These are phyloP conservation scores for Acanthamoeba triangularis DNA, from an alignment of 208 protist species.

Conservation along the genomic window DNA sequence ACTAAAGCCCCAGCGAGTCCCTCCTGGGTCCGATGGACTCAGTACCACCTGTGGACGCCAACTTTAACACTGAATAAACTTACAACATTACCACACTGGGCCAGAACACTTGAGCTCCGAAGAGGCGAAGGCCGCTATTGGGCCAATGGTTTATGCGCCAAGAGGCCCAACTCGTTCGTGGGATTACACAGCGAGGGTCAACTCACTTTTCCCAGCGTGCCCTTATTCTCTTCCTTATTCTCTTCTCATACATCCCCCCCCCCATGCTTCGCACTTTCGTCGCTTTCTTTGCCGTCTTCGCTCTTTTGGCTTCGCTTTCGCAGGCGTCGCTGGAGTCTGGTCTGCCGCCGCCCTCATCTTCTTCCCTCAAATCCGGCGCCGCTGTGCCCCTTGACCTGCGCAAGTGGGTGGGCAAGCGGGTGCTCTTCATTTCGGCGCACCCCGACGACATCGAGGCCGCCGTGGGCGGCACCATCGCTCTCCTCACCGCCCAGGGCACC, in stretches of 20 bases:
- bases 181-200: no score
- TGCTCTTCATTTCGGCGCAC: conserved; percentile 55
- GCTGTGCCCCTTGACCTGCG: conserved; percentile 12
- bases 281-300: not conserved
- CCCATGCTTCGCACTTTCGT: not conserved
- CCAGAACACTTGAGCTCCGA: no score
- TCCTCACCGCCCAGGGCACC: conserved; percentile 63
- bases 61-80: no score
- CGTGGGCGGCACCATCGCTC: conserved; percentile 12
- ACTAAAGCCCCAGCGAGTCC: no score
- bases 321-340: not conserved
- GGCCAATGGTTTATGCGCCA: no score
- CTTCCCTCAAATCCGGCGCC: not conserved
- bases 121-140: no score
- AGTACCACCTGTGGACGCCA: not conserved
- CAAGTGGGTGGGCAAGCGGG: not conserved
- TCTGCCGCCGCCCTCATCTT: not conserved
- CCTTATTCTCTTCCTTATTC: not conserved
- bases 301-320: not conserved
- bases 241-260: not conserved
- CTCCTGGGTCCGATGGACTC: no score
- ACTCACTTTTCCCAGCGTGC: not conserved
- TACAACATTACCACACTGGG: no score
- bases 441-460: conserved; percentile 62
- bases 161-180: no score